Percentiles rank a stretch among this genome's conserved stretches.
Conservation (phyloP, 2,329 filamentous ascomycete genomes). For the Calonectria multiphialidica region DNA sequence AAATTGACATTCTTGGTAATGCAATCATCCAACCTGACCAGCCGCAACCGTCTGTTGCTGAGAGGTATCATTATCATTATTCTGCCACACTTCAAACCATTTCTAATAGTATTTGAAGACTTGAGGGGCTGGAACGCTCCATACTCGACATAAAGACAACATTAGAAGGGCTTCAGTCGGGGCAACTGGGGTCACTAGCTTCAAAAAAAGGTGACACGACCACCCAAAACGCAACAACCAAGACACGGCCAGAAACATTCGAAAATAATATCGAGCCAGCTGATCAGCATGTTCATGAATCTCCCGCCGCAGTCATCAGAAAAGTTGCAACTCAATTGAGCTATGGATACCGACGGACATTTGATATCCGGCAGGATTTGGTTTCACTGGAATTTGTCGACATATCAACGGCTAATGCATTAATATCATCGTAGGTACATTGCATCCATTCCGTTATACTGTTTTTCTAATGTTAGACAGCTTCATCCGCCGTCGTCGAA, state of each 20-base stretch:
- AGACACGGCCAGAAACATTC: neutral
- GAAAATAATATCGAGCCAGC: neutral
- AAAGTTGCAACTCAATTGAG: slow-evolving; percentile 27
- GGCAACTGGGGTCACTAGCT: too few species aligned
- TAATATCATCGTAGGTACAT: slow-evolving; percentile 14
- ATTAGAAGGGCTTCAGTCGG: neutral
- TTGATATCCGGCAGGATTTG: slow-evolving; percentile 25
- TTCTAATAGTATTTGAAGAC: neutral
- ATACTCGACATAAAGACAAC: neutral
- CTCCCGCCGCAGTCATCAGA: slow-evolving; percentile 27
- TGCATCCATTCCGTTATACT: neutral
- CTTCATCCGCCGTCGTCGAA: slow-evolving; percentile 26
- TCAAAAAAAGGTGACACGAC: too few species aligned
- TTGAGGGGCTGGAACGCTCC: neutral
- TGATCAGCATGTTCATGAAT: neutral
- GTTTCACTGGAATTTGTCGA: slow-evolving; percentile 26
- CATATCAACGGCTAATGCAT: slow-evolving; percentile 14
- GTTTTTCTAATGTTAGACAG: neutral
- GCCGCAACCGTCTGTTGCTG: neutral
- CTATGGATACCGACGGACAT: slow-evolving; percentile 24
- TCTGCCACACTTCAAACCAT: too few species aligned
- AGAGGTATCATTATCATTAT: neutral
- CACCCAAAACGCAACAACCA: neutral
- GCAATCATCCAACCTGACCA: neutral
- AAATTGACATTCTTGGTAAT: neutral